Evolutionary conservation across 768 basidiomycete genomes (phyloP).

Genomic region (Daedaleopsis nitida): DNA sequence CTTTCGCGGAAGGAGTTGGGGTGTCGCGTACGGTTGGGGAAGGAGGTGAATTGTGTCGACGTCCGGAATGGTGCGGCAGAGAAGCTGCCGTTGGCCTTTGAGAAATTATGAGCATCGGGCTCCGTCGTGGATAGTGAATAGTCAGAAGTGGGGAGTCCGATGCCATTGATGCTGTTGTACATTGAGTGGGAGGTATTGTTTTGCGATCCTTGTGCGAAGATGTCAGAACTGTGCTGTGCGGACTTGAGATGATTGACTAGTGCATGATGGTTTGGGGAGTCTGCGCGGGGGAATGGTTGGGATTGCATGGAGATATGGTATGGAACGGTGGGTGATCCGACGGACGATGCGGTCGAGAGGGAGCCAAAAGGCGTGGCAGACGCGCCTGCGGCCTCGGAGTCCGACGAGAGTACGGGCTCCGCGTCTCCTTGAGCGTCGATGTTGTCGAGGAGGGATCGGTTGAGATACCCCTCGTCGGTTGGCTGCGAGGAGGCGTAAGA

Average conservation of each 20-base stretch:
- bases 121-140: conserved; percentile 36
- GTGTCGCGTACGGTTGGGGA: conserved; percentile 40
- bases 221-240: conserved; percentile 33
- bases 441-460: conserved; percentile 80
- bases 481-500: conserved; percentile 32
- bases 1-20: conserved; percentile 30
- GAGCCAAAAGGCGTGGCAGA: conserved; percentile 50
- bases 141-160: conserved; percentile 35
- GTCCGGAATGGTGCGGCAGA: conserved; percentile 37
- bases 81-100: conserved; percentile 36
- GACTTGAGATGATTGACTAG: conserved; percentile 37
- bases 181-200: conserved; percentile 35
- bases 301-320: conserved; percentile 53
- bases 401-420: conserved; percentile 58
- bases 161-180: conserved; percentile 49
- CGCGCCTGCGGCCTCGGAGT: conserved; percentile 46
- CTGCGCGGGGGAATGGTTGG: conserved; percentile 48
- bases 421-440: conserved; percentile 84
- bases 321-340: conserved; percentile 53
- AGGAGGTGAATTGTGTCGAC: conserved; percentile 34
- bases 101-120: conserved; percentile 35
- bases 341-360: conserved; percentile 53
- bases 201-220: conserved; percentile 34
- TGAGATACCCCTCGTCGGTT: conserved; percentile 80
- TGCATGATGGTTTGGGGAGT: conserved; percentile 49